phyloP scores from a whole-genome alignment of 306 rosid genomes.

The Cajanus cajan region DNA sequence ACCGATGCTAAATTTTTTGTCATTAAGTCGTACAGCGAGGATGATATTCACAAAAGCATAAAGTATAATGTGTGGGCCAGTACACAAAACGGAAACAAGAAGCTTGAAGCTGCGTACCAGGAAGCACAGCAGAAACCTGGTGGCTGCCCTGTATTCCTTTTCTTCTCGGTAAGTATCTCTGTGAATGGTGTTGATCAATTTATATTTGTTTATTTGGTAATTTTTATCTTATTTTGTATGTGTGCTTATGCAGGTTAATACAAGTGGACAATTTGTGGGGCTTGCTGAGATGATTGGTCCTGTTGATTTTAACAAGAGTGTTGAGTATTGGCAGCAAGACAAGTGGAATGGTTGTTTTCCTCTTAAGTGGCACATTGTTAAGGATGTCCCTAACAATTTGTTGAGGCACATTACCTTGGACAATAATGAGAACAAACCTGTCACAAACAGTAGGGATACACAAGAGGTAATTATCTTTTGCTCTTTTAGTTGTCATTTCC shows the following conservation, averaged over 20 bases:
- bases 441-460: constrained; percentile 94
- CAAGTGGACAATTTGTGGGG: constrained; percentile 98
- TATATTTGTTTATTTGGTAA: background rate
- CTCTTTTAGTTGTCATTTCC: background rate
- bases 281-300: constrained; percentile 96
- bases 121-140: constrained; percentile 89
- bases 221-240: background rate
- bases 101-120: constrained; percentile 90
- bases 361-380: constrained; percentile 91
- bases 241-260: constrained; percentile 63
- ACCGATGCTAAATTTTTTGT: constrained; percentile 73
- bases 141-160: constrained; percentile 70
- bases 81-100: constrained; percentile 94
- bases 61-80: constrained; percentile 98
- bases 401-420: constrained; percentile 89
- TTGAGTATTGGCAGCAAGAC: constrained; percentile 99
- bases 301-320: constrained; percentile 81
- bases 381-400: constrained; percentile 93
- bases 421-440: constrained; percentile 96
- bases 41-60: constrained; percentile 94
- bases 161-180: constrained; percentile 71
- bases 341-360: constrained; percentile 99
- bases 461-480: constrained; percentile 65
- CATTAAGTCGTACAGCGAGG: constrained; percentile 95
- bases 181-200: background rate